Conservation (phyloP, 2,329 filamentous ascomycete genomes). For the Ophiostoma ips region DNA sequence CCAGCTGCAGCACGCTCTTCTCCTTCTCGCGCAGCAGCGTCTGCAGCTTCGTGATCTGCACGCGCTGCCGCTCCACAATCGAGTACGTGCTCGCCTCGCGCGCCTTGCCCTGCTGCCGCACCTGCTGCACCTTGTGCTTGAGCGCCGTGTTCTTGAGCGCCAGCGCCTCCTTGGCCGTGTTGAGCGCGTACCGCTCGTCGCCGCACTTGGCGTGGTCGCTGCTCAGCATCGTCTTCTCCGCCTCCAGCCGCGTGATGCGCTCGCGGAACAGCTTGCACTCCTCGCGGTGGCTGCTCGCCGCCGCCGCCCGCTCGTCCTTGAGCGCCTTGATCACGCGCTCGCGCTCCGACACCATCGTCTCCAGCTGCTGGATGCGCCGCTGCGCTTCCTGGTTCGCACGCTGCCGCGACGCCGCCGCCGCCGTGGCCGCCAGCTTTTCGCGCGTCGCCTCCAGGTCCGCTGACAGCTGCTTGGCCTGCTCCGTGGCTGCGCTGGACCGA, state of each 20-base stretch:
- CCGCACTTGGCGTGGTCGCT: slow-evolving; percentile 14
- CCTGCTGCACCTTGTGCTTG: slow-evolving; percentile 4
- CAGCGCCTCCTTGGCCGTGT: slow-evolving; percentile 6
- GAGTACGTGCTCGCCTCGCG: slow-evolving; percentile 7
- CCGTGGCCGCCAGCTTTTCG: slow-evolving; percentile 2
- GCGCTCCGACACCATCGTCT: slow-evolving; percentile 13
- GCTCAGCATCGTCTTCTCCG: slow-evolving; percentile 12
- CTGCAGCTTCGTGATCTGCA: slow-evolving; percentile 10
- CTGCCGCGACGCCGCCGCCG: neutral
- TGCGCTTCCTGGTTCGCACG: slow-evolving; percentile 9
- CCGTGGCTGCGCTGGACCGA: slow-evolving; percentile 1
- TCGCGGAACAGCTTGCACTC: slow-evolving; percentile 11
- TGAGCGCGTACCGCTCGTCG: slow-evolving; percentile 9
- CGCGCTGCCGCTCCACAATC: slow-evolving; percentile 12
- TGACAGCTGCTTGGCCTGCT: slow-evolving; percentile 5
- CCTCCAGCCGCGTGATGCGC: slow-evolving; percentile 12
- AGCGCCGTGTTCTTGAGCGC: slow-evolving; percentile 7
- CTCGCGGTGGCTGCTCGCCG: slow-evolving; percentile 13
- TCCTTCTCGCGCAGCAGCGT: slow-evolving; percentile 10
- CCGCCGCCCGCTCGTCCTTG: slow-evolving; percentile 12
- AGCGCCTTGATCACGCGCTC: slow-evolving; percentile 14
- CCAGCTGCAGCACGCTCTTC: slow-evolving; percentile 13
- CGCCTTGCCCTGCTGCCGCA: slow-evolving; percentile 7
- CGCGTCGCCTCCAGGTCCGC: slow-evolving; percentile 9
- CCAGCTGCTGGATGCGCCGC: slow-evolving; percentile 13